A percentile compares a stretch with the other conserved stretches of the same genome.
Evolutionary conservation across 2,329 filamentous ascomycete genomes (phyloP).

Genomic region (Pseudogymnoascus sp.): DNA sequence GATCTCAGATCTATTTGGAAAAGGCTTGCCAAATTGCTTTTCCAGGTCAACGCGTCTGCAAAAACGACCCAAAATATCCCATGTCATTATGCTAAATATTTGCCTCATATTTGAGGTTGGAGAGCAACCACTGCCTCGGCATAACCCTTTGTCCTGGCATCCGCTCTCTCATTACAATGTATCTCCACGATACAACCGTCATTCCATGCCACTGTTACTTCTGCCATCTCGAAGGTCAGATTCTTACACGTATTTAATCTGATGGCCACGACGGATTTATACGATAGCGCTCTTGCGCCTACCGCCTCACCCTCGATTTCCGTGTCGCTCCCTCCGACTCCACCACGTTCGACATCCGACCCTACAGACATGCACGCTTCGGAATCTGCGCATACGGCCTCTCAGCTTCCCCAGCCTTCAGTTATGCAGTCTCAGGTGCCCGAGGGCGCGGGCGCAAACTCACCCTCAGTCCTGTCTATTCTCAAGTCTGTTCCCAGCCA

Average conservation of each 20-base stretch:
- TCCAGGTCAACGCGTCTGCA: not conserved
- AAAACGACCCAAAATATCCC: not conserved
- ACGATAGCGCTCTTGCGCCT: slow-evolving; percentile 8
- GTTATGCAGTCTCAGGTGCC: not conserved
- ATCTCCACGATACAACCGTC: not conserved
- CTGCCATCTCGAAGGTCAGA: not conserved
- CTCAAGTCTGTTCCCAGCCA: slow-evolving; percentile 14
- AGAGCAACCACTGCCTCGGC: not conserved
- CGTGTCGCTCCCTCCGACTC: slow-evolving; percentile 5
- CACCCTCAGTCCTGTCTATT: not conserved
- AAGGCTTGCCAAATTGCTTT: not conserved
- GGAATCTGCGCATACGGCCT: not conserved
- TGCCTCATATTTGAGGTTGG: not conserved
- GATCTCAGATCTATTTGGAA: not conserved
- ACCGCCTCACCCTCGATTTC: not conserved
- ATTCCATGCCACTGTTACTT: not conserved
- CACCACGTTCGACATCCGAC: slow-evolving; percentile 7
- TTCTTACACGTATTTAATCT: not conserved
- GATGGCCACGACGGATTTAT: not conserved
- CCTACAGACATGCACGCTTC: not conserved
- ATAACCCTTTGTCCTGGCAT: not conserved
- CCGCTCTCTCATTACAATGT: not conserved
- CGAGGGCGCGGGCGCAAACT: not conserved
- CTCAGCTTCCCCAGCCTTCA: not conserved
- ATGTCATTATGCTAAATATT: not conserved